Conservation (phyloP, 1,284 basidiomycete species). For the Puccinia polysora region DNA sequence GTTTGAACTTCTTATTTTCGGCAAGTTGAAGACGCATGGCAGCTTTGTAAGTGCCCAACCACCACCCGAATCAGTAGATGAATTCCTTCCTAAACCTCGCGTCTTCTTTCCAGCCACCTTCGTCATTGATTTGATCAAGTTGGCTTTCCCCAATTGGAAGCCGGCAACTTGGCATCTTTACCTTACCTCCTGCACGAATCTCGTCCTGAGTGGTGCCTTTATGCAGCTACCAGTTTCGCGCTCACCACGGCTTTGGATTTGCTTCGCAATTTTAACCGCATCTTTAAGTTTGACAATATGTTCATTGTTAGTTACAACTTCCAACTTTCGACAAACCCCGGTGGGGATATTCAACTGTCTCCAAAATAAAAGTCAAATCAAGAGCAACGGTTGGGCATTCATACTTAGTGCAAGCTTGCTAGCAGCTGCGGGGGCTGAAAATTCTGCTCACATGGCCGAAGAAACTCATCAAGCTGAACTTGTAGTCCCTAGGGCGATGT, state of each 20-base stretch:
- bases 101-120: background rate
- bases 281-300: conserved; percentile 13
- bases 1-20: background rate
- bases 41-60: conserved; percentile 6
- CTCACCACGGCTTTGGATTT: conserved; percentile 34
- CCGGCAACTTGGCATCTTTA: conserved; percentile 5
- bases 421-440: conserved; percentile 29
- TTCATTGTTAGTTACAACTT: conserved; percentile 16
- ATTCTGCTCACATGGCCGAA: conserved; percentile 14
- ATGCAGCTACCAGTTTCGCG: conserved; percentile 22
- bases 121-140: background rate
- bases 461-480: conserved; percentile 1
- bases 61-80: background rate
- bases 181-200: conserved; percentile 6
- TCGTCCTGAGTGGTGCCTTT: conserved; percentile 16
- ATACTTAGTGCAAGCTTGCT: conserved; percentile 4
- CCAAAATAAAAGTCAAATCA: conserved; percentile 27
- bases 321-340: conserved; percentile 20
- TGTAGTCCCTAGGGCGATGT: conserved; percentile 11
- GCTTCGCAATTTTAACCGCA: conserved; percentile 15
- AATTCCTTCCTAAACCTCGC: background rate
- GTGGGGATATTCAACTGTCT: conserved; percentile 19
- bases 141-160: conserved; percentile 10
- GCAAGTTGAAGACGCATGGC: conserved; percentile 28
- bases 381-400: conserved; percentile 32